phyloP scores from a whole-genome alignment of 495 filamentous ascomycete genomes.

The Hypoxylon fragiforme region DNA sequence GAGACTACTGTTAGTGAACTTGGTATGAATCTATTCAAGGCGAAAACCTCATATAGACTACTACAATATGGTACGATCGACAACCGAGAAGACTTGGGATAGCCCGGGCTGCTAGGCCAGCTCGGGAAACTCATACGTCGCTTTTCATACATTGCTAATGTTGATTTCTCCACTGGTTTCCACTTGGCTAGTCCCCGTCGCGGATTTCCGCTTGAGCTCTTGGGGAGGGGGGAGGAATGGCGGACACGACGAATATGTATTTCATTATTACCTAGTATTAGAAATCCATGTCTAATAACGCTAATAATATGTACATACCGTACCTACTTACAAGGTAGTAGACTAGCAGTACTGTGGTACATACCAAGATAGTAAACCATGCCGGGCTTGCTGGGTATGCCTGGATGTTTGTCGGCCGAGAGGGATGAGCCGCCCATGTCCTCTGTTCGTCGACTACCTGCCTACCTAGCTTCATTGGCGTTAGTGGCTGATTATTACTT shows the following conservation, averaged over 20 bases:
- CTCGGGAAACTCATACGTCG: conserved; percentile 26
- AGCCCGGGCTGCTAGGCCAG: conserved; percentile 19
- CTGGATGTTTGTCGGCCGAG: conserved; percentile 29
- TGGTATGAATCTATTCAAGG: conserved; percentile 16
- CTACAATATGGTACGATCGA: conserved; percentile 30
- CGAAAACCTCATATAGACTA: too few relatives aligned
- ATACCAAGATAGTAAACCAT: too few relatives aligned
- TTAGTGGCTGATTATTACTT: conserved; percentile 9
- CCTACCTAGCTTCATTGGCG: neutral
- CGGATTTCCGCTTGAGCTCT: conserved; percentile 6
- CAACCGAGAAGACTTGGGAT: conserved; percentile 29
- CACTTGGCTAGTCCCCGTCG: conserved; percentile 20
- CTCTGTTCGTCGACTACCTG: neutral
- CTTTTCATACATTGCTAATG: conserved; percentile 10
- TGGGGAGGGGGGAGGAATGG: neutral
- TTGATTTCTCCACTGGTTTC: conserved; percentile 28
- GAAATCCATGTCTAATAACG: conserved; percentile 9
- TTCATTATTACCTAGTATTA: neutral
- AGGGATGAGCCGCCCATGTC: conserved; percentile 26
- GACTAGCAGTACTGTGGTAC: too few relatives aligned
- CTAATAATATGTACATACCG: neutral
- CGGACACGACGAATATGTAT: conserved; percentile 14
- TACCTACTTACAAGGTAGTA: neutral
- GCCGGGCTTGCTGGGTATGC: too few relatives aligned
- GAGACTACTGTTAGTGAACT: conserved; percentile 22